Evolutionary conservation across 2,329 filamentous ascomycete genomes (phyloP), one percentile per base, ranked within the genome.

Genomic region (Botrytis sinoallii): DNA sequence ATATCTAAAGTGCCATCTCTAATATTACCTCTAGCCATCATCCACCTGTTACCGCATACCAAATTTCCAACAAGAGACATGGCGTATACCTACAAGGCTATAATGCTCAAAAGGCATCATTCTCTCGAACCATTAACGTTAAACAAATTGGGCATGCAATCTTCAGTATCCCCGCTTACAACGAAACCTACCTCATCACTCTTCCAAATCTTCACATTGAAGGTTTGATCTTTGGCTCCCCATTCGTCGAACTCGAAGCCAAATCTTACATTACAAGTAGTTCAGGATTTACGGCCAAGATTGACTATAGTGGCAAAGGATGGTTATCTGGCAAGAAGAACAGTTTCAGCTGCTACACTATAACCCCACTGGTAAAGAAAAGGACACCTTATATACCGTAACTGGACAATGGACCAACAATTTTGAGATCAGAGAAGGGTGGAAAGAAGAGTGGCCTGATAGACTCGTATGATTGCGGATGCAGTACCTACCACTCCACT

Each of bases 321-420:
- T 99, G 95, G 95, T 84, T 99, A 16, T 94, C 92, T 64, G 96
- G 95, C 77, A 97, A 97, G 87, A 98, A 97, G 86, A 98, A 98
- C 85, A 92, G 88, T 73, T 94, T 98, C 82, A 89, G n/a, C 86
- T 20, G 95, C 94, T 22, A 86, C 86, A 38, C 82, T 98, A 73
- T 94, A 92, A 92, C 84, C 87, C 85, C 25, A 89, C 93, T 83
- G 84, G 90, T 84, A 85, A 86, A 75, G 93, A 91, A 83, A 92
- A 92, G 83, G 91, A 93, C 70, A 87, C 89, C 75, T 85, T 91
- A 67, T 98, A 95, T 86, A 93, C 90, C n/a, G 87, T 92, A 57
- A 91, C 94, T 44, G 96, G 96, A 38, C 93, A 97, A 82, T 99
- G 96, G 96, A 97, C 90, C 74, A 93, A 94, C 79, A 85, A 86